Evolutionary conservation across 345 rosid genomes (phyloP).

Genomic region (Corymbia maculata): DNA sequence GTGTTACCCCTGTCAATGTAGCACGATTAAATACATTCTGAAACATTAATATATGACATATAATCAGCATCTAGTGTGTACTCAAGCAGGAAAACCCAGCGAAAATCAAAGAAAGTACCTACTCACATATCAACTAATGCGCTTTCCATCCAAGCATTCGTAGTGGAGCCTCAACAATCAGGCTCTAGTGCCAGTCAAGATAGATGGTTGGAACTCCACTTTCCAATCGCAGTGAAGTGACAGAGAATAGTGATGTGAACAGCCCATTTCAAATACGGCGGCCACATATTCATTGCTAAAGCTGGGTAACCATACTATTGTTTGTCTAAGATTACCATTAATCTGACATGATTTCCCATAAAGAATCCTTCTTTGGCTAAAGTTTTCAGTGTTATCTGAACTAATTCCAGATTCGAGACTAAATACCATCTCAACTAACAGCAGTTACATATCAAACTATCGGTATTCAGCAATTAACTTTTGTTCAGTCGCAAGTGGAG

Average conservation of each 20-base stretch:
- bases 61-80: background rate
- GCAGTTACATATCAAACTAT: background rate
- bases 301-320: background rate
- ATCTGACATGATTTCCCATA: background rate
- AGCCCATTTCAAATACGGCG: background rate
- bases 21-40: background rate
- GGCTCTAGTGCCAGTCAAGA: background rate
- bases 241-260: too few species aligned
- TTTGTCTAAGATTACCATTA: background rate
- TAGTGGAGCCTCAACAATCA: background rate
- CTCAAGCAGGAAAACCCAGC: background rate
- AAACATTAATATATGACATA: background rate
- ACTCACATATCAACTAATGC: background rate
- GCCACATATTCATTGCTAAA: background rate
- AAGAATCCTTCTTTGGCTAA: background rate
- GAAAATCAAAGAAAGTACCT: background rate
- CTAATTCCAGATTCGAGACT: background rate
- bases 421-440: background rate
- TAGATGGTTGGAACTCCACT: background rate
- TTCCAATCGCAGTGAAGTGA: background rate
- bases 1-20: background rate
- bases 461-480: background rate
- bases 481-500: background rate
- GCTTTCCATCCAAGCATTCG: background rate
- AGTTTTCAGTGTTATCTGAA: background rate